Base-by-base conservation (phyloP, 2,329 filamentous ascomycete species). In the Purpureocillium lavendulum region DNA sequence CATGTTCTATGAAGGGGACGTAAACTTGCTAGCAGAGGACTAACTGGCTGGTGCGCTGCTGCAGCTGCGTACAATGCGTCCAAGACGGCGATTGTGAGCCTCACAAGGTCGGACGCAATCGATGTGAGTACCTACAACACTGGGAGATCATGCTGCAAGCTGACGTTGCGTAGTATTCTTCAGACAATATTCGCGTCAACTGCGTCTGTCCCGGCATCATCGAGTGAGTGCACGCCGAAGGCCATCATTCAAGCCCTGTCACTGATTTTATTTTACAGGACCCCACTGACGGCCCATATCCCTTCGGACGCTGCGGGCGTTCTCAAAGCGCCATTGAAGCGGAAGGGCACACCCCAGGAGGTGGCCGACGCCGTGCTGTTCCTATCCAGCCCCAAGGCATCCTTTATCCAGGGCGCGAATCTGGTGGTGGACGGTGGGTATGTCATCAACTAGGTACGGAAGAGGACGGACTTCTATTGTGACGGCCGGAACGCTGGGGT, bases 341-440 rank as follows among this genome's bases (percentile, higher is more conserved):
- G 65, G 18, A 61, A 62, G 42, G 66, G 66, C 1, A 66, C 62
- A 4, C 56, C 65, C 1, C 61, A 70, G 36, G 67, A 71, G 41
- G 57, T 70, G 10, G 66, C 68, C 3, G 67, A 70, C 47, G 65
- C 61, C 1, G 57, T 67, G 9, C 45, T 70, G 29, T 71, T 70
- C 40, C 47, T 70, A 4, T 62, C 61, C 29, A 65, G 64, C 40
- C 55, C 60, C 14, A 69, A 67, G 42, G 64, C 68, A 2, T 37
- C 35, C 13, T 32, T 37, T 16, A 57, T 70, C 11, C 65, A 68
- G 35, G 68, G 66, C 1, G 53, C 61, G 60, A 4, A 43, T 18
- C 6, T 71, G 40, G 59, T 65, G 2, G 64, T 66, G 2, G 66
- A 71, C 45, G 67, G 67, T 3, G 66, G 67, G 2, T 69, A 69